A percentile compares a stretch with the other conserved stretches of the same genome.
phyloP scores from a whole-genome alignment of 2,329 filamentous ascomycete genomes.

The Nemania sp. region DNA sequence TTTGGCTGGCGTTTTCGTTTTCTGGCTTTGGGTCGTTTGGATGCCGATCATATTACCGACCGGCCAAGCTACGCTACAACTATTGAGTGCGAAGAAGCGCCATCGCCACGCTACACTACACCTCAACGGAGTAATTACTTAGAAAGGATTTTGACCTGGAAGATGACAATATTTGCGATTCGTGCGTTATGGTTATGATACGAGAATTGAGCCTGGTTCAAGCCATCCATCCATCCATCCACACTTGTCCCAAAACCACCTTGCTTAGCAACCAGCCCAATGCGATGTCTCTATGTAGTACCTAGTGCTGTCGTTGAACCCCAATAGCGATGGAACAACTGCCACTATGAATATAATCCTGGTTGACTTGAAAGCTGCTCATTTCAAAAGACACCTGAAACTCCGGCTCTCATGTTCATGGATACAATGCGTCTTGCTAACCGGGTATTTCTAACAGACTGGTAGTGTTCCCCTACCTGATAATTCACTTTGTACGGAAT shows the following conservation, averaged over 20 bases:
- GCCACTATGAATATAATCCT: background rate
- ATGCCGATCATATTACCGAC: too few relatives aligned
- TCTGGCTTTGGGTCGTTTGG: too few relatives aligned
- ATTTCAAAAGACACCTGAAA: constrained; percentile 19
- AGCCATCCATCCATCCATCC: too few relatives aligned
- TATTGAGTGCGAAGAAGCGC: too few relatives aligned
- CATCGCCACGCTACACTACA: too few relatives aligned
- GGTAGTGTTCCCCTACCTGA: background rate
- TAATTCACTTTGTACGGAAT: background rate
- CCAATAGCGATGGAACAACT: constrained; percentile 3
- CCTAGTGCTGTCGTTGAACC: constrained; percentile 10
- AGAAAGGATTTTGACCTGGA: too few relatives aligned
- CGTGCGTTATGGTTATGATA: constrained; percentile 1
- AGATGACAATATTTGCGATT: background rate
- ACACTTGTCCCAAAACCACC: constrained; percentile 2
- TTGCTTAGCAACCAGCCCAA: constrained; percentile 5
- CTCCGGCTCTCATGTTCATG: constrained; percentile 24
- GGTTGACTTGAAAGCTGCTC: constrained; percentile 1
- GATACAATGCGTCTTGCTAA: constrained; percentile 19
- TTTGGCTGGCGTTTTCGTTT: too few relatives aligned
- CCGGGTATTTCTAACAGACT: constrained; percentile 27
- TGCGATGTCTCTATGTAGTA: constrained; percentile 19
- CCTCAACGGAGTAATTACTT: too few relatives aligned
- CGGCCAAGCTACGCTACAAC: too few relatives aligned
- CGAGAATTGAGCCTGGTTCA: too few relatives aligned